A percentile compares a stretch with the other conserved stretches of the same genome.
Conservation (phyloP, 2,329 filamentous ascomycete genomes). For the Teratosphaeria viscida region DNA sequence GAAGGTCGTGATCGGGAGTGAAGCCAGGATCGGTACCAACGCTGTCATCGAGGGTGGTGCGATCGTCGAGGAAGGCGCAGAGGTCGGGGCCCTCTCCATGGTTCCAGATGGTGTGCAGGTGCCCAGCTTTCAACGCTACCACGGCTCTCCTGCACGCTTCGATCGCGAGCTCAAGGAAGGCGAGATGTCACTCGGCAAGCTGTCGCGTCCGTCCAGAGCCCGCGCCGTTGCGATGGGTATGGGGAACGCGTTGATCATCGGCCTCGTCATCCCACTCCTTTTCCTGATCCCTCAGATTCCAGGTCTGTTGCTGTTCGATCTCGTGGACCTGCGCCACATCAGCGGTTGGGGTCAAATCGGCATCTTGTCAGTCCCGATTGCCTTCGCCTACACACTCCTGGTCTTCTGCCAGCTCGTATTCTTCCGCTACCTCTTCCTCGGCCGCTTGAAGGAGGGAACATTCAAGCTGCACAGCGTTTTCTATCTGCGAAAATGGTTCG, state of each 20-base stretch:
- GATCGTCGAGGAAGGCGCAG: constrained; percentile 13
- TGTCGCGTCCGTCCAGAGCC: not conserved
- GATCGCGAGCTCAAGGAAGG: not conserved
- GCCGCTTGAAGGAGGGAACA: not conserved
- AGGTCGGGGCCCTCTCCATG: constrained; percentile 14
- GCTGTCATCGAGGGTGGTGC: constrained; percentile 15
- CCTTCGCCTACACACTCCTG: not conserved
- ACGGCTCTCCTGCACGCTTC: not conserved
- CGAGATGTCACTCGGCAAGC: not conserved
- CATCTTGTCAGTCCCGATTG: not conserved
- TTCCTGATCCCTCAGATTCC: not conserved
- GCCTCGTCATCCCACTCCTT: not conserved
- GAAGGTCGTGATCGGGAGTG: constrained; percentile 11
- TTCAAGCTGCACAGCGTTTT: not conserved
- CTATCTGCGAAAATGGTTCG: not conserved
- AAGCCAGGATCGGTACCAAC: constrained; percentile 13
- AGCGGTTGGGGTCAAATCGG: not conserved
- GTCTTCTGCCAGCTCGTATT: not conserved
- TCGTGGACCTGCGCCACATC: not conserved
- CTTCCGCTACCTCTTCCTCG: not conserved
- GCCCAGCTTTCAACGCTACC: not conserved
- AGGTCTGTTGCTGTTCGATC: not conserved
- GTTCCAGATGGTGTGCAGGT: constrained; percentile 9
- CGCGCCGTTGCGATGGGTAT: not conserved
- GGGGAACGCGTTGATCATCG: not conserved